Evolutionary conservation across 2,329 filamentous ascomycete species (phyloP), one percentile per base, ranked within the genome.

Genomic region (Diatrype stigma): DNA sequence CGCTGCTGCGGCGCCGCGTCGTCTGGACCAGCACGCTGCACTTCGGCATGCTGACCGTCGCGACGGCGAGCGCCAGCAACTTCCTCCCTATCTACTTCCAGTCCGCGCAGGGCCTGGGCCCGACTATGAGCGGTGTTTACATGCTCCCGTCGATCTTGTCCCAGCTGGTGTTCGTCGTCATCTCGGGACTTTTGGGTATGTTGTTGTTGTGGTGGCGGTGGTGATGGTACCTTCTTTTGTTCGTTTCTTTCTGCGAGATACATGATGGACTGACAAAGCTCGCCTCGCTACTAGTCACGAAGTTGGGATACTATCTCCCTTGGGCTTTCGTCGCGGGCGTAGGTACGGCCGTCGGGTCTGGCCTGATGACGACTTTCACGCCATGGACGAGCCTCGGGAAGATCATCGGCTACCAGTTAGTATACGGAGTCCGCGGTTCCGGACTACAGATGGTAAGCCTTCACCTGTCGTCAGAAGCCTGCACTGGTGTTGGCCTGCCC

Each of bases 131-230:
- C 34, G 67, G 65, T 30, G 60, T 69, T 4, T 63, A 67, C 46
- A 56, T 68, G 58, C 51, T 69, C 44, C 65, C 66, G 1, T 61
- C 60, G 37, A 64, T 62, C 23, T 19, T 60, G 30, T 60, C 63
- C 65, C 57, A 64, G 12, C 32, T 87, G n/a, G 76, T 82, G 0
- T 84, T 86, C 42, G 76, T 82, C 0, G 81, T 87, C 42, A 71
- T 82, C 5, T 60, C 60, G 1, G 64, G 65, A 16, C 50, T 19
- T 6, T 37, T 64, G 34, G 49, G 64, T 65, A 56, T 37, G 56
- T 58, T 2, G 21, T n/a, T n/a, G n/a, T n/a, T n/a, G n/a, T n/a
- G n/a, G n/a, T n/a, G n/a, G n/a, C n/a, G n/a, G n/a, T n/a, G n/a
- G n/a, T n/a, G n/a, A n/a, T n/a, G 30, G 10, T 26, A 14, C 2